Base-by-base conservation (phyloP, 1,284 basidiomycete genomes). In the Tilletia indica region DNA sequence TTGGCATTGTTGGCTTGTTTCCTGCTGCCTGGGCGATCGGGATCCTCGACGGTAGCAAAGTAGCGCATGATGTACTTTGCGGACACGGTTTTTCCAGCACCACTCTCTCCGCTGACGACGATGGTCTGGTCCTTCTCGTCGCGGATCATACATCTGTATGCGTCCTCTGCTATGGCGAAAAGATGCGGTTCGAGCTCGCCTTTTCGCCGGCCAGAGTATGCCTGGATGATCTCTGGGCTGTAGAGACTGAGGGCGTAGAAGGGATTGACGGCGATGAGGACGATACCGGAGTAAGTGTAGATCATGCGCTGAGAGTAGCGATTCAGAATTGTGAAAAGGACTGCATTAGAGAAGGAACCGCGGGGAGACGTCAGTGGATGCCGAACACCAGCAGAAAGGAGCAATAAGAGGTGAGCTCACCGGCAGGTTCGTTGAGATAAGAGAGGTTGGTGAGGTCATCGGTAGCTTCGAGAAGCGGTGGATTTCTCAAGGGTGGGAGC, bases 51-150 rank as follows among this genome's bases (percentile, higher is more conserved):
- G 0, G 96, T 98, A 14, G 97, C 97, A 82, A 99, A 92, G 86
- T 99, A 99, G 73, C 97, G 91, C 90, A 99, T 95, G 85, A 99
- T 99, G 87, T 95, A 97, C 87, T 99, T 99, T 70, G 97, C 93
- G 58, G 95, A 97, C 86, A 99, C 97, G 0, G 97, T 99, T 88
- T 99, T 99, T 71, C 97, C 97, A 68, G 97, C 97, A 86, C 97
- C 97, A 88, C 93, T 95, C 48, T 69, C 39, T 81, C 97, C 97
- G 68, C 93, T 96, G 74, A 99, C 97, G 77, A 99, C 97, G 83
- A 99, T 98, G 4, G 97, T 99, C 86, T 99, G 97, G 76, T 97
- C 96, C 82, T 91, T 92, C 49, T 91, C 90, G 79, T 98, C 95
- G 82, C 92, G 92, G 72, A 93, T 90, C 97, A 99, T 98, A 73